Evolutionary conservation across 257 asterid species (phyloP).

Genomic region (Solanum lignicaule): DNA sequence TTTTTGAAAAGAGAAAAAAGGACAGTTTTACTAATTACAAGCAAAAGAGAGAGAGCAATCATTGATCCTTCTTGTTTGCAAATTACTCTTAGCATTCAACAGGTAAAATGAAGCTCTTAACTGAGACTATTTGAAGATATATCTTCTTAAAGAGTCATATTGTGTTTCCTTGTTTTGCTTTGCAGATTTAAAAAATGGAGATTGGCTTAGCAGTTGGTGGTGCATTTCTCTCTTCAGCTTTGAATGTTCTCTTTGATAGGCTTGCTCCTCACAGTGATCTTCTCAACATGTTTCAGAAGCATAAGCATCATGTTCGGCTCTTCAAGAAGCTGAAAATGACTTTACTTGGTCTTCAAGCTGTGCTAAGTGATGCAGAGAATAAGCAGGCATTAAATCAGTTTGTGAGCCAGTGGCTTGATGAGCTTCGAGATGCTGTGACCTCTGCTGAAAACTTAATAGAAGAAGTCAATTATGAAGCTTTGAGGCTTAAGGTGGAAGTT

Average conservation of each 20-base stretch:
- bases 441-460: too few relatives aligned
- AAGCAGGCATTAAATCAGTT: too few relatives aligned
- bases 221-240: background rate
- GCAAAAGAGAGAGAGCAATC: background rate
- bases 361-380: too few relatives aligned
- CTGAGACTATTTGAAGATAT: too few relatives aligned
- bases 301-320: background rate
- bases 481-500: too few relatives aligned
- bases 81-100: background rate
- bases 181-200: background rate
- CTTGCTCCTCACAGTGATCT: background rate
- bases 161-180: background rate
- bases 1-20: too few relatives aligned
- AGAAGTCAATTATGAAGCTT: too few relatives aligned
- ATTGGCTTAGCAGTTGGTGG: background rate
- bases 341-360: too few relatives aligned
- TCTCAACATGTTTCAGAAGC: background rate
- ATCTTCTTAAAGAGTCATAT: background rate
- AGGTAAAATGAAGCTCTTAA: background rate
- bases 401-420: background rate
- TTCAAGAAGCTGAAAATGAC: too few relatives aligned
- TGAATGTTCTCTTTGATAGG: background rate
- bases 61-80: background rate
- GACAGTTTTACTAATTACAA: too few relatives aligned
- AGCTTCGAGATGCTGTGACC: background rate